Evolutionary conservation across 768 basidiomycete species (phyloP), one percentile per base, ranked within the genome.

Genomic region (Suillus subluteus): DNA sequence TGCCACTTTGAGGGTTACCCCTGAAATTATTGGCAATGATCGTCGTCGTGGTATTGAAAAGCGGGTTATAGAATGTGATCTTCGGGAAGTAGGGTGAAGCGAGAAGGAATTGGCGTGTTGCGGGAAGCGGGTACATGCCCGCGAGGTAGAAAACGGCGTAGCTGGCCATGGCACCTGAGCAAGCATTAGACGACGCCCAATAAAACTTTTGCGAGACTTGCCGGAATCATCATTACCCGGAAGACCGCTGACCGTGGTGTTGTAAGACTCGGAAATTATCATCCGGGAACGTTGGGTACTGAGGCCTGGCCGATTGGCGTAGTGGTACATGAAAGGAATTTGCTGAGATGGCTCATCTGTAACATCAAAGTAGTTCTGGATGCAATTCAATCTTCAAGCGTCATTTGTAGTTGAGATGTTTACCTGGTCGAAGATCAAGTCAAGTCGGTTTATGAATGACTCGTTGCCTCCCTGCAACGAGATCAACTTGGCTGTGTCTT

Each of bases 291-390:
- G 76, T 69, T 86, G 84, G 3, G 87, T 87, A 72, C 87, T 89
- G 23, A 84, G 73, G 2, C 87, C 87, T 0, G 88, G 88, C 3
- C 80, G 78, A 72, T 88, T 83, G 2, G 85, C 88, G 69, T 90
- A 90, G 75, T 90, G 88, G 70, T 88, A 89, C 88, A 89, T 89
- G 74, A 83, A 88, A 1, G 88, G 88, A 69, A 90, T 89, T 69
- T 88, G 87, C 69, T 88, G 87, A 3, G 87, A 88, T 0, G 88
- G 88, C 69, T 90, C 88, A 70, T 90, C 82, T 11, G 87, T 88
- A 0, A 82, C 79, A 65, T 89, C 88, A 67, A 89, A 89, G 73
- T 87, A 90, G 48, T 80, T 79, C 83, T 88, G 61, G 26, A 48
- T 44, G 18, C 4, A 23, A n/a, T 21, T 15, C 35, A 52, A 58